Percentiles rank a stretch among this genome's conserved stretches.
These are phyloP conservation scores for Cucumis hystrix DNA, from an alignment of 306 rosid genomes.

Conservation along the genomic window DNA sequence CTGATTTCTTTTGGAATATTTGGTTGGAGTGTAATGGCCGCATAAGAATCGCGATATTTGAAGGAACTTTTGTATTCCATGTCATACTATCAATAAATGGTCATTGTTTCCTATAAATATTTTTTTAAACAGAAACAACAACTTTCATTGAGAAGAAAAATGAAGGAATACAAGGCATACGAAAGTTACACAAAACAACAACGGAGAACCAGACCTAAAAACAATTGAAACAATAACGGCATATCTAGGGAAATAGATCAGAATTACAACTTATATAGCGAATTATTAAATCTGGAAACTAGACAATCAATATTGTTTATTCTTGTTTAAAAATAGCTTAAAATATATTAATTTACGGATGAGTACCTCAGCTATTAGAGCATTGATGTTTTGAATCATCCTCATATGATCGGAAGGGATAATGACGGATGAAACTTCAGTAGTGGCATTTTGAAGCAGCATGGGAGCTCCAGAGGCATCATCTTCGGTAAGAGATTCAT, in stretches of 20 bases:
- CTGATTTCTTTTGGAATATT: no score
- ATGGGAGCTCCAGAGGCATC: conserved; percentile 23
- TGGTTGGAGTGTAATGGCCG: no score
- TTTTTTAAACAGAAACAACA: no score
- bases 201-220: neutral
- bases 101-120: no score
- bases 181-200: neutral
- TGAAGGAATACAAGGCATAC: no score
- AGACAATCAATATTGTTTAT: neutral
- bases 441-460: conserved; percentile 27
- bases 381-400: conserved; percentile 64
- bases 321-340: neutral
- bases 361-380: conserved; percentile 75
- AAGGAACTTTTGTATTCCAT: no score
- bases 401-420: conserved; percentile 73
- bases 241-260: neutral
- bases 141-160: no score
- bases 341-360: neutral
- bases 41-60: no score
- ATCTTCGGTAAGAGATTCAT: conserved; percentile 18
- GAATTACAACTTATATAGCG: neutral
- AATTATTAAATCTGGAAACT: neutral
- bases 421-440: conserved; percentile 39
- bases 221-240: neutral
- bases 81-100: no score